A percentile compares a stretch with the other conserved stretches of the same genome.
Conservation (phyloP, 331 rosid species). For the Quercus phellos region DNA sequence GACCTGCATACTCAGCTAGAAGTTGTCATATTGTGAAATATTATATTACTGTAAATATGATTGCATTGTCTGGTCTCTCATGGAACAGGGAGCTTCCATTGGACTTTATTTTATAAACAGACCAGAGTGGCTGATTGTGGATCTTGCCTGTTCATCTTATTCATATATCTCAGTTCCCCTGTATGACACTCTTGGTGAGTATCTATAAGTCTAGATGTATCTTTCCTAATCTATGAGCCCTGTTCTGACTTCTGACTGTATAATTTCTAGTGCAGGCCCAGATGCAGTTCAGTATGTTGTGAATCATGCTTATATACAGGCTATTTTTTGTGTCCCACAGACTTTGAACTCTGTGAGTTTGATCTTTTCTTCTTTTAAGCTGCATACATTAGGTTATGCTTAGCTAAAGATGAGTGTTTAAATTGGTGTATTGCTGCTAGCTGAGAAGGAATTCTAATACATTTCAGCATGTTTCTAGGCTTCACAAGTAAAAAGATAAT, state of each 20-base stretch:
- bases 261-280: conserved; percentile 62
- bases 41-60: background rate
- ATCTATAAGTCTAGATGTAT: conserved; percentile 4
- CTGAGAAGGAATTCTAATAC: background rate
- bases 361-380: background rate
- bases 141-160: conserved; percentile 96
- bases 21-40: background rate
- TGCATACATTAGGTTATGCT: background rate
- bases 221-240: conserved; percentile 12
- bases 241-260: conserved; percentile 18
- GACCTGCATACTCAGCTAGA: background rate
- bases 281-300: conserved; percentile 86
- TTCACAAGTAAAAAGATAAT: background rate
- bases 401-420: background rate
- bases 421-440: background rate
- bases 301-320: conserved; percentile 79
- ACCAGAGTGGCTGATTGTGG: conserved; percentile 96
- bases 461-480: background rate
- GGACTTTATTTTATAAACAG: conserved; percentile 91
- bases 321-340: conserved; percentile 82
- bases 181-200: conserved; percentile 95
- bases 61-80: background rate
- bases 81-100: conserved; percentile 62
- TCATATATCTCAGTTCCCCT: conserved; percentile 90
- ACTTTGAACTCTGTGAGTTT: conserved; percentile 80